These are phyloP conservation scores for Dendryphion nanum DNA, from an alignment of 2,329 filamentous ascomycete species.

Conservation along the genomic window DNA sequence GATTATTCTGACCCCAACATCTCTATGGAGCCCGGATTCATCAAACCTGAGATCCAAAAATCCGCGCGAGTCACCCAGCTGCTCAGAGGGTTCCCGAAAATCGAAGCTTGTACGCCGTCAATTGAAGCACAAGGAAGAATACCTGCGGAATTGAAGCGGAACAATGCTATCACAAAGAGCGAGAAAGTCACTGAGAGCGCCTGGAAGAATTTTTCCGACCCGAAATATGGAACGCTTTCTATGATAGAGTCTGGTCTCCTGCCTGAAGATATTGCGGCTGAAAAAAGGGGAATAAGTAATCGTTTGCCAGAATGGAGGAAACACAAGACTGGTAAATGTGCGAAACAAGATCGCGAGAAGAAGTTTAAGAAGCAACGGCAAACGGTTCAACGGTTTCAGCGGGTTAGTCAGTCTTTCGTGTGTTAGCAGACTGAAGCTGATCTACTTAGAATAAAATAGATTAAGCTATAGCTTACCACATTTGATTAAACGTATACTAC, in stretches of 20 bases:
- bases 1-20: no score
- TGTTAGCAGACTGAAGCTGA: no score
- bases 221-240: conserved; percentile 8
- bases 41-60: no score
- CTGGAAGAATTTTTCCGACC: conserved; percentile 16
- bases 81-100: conserved; percentile 13
- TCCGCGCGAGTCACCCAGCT: conserved; percentile 16
- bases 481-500: no score
- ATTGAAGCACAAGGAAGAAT: not conserved
- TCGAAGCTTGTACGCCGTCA: not conserved
- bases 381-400: no score
- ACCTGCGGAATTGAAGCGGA: not conserved
- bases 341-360: no score
- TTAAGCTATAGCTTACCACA: no score
- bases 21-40: no score
- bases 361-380: no score
- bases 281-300: conserved; percentile 11
- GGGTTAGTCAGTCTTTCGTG: no score
- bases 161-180: conserved; percentile 4
- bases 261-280: conserved; percentile 10
- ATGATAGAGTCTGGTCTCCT: conserved; percentile 17
- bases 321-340: conserved; percentile 7
- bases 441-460: no score
- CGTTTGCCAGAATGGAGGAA: conserved; percentile 22
- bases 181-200: conserved; percentile 6